A percentile compares a stretch with the other conserved stretches of the same genome.
Conservation (phyloP, 805 yeast species). For the Lipomyces mesembrius region DNA sequence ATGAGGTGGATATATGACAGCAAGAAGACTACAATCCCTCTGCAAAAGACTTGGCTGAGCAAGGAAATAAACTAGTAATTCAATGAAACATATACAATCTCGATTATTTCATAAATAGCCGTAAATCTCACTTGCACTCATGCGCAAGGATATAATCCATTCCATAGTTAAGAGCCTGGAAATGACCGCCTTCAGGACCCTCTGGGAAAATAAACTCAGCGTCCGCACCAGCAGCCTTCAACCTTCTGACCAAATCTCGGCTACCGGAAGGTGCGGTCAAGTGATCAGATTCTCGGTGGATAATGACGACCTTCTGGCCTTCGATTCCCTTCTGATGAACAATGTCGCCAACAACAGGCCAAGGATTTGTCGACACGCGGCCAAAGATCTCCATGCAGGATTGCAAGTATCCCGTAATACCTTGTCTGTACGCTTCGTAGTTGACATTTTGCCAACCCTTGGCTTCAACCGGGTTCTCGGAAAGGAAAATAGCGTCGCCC, state of each 20-base stretch:
- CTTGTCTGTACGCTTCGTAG: slow-evolving; percentile 37
- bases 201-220: slow-evolving; percentile 30
- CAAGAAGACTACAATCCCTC: not conserved
- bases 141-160: slow-evolving; percentile 30
- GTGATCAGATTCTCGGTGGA: slow-evolving; percentile 32
- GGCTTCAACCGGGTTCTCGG: slow-evolving; percentile 35
- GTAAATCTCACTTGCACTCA: slow-evolving; percentile 12
- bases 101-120: not conserved
- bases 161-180: slow-evolving; percentile 34
- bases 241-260: slow-evolving; percentile 27
- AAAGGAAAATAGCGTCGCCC: slow-evolving; percentile 30
- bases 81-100: not conserved
- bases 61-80: not conserved
- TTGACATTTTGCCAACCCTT: slow-evolving; percentile 35
- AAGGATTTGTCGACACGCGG: slow-evolving; percentile 26
- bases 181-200: slow-evolving; percentile 36
- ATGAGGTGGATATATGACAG: not conserved
- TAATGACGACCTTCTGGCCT: slow-evolving; percentile 29
- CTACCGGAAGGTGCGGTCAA: slow-evolving; percentile 28
- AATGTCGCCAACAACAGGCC: slow-evolving; percentile 37
- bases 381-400: slow-evolving; percentile 37
- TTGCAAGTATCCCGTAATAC: slow-evolving; percentile 29
- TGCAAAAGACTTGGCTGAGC: not conserved
- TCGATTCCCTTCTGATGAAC: slow-evolving; percentile 27
- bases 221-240: slow-evolving; percentile 37